These are phyloP conservation scores for Quercus ilex DNA, from an alignment of 306 rosid species.

Conservation along the genomic window DNA sequence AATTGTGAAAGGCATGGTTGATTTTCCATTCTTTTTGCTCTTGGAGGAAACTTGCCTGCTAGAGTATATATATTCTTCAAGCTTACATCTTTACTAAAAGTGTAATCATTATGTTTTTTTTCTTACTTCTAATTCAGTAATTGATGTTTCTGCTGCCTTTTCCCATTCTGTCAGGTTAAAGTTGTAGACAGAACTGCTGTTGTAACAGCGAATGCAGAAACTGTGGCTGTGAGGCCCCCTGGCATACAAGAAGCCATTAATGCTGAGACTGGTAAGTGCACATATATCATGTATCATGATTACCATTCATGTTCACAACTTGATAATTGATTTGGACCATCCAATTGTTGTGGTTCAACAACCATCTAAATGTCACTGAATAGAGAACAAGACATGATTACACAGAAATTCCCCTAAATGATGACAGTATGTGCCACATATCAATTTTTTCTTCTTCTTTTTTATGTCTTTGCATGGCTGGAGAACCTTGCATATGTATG, in stretches of 20 bases:
- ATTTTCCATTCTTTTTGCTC: not conserved
- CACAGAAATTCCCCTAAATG: not conserved
- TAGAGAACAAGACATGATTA: not conserved
- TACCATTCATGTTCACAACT: too few species aligned
- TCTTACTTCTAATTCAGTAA: not conserved
- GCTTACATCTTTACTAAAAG: not conserved
- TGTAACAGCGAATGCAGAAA: conserved; percentile 77
- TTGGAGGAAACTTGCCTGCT: not conserved
- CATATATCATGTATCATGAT: not conserved
- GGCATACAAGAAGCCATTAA: conserved; percentile 81
- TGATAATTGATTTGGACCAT: not conserved
- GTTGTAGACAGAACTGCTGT: conserved; percentile 75
- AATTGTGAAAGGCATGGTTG: not conserved
- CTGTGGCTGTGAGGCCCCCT: conserved; percentile 70
- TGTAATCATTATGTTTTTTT: not conserved
- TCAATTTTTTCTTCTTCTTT: not conserved
- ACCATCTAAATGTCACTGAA: not conserved
- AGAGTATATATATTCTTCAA: not conserved
- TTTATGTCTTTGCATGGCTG: not conserved
- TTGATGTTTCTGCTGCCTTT: not conserved
- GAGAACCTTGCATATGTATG: not conserved
- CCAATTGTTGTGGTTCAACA: not conserved
- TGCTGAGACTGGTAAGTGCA: conserved; percentile 60
- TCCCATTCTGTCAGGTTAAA: conserved; percentile 56
- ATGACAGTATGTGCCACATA: not conserved